Base-by-base conservation (phyloP, 2,329 filamentous ascomycete species). In the Penicillium sp. region DNA sequence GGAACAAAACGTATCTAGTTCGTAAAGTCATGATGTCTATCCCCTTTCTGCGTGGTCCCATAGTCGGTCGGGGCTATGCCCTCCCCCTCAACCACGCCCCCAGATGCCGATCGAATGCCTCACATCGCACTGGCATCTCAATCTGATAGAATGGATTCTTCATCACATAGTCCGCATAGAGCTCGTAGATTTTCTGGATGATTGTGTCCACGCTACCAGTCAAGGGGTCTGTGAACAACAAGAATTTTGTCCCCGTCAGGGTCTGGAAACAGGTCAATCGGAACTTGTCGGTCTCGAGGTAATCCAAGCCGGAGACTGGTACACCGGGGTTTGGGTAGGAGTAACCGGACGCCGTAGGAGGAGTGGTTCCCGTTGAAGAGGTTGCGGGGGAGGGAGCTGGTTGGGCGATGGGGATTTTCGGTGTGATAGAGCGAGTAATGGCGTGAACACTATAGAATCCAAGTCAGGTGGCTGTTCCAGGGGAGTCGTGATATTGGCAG, bases 141-240 rank as follows among this genome's bases (percentile, higher is more conserved):
- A 96, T 82, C 71, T 94, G 93, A 78, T 97, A 97, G 73, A 99
- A 99, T 1, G 94, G 94, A 75, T 99, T 99, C 82, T 97, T 99
- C 91, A 97, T 97, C 67, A 99, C 94, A 74, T 91, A 97, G 76
- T 99, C 94, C 50, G 91, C 85, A 79, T 97, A 99, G 52, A 97
- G 79, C 74, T 97, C 94, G 75, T 99, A 97, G 68, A 97, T 88
- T 74, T 86, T 89, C 72, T 86, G 84, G 67, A 96, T 87, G 45
- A 93, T 89, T 13, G 86, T 82, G 68, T 97, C 94, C 40, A 95
- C 88, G 70, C 95, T 96, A 27, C 65, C 85, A 79, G 95, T 93
- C 63, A 91, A 86, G 17, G 87, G 87, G 76, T 97, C 94, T 55
- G 94, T 97, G 74, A 99, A 97, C 54, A 99, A 82, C 40, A 99